Base-by-base conservation (phyloP, 2,329 filamentous ascomycete genomes). In the Sclerotinia borealis region DNA sequence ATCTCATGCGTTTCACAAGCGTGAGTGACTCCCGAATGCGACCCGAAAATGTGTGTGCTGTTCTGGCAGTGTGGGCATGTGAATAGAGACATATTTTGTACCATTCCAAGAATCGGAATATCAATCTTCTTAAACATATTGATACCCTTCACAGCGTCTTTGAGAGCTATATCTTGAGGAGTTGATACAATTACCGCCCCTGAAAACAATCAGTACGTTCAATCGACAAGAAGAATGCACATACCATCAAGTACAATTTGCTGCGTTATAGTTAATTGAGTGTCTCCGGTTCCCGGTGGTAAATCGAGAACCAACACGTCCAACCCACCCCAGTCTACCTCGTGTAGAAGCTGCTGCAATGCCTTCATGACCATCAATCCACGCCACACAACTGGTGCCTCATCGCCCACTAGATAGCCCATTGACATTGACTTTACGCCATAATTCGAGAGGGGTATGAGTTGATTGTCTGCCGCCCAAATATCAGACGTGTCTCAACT, bases 361-460 rank as follows among this genome's bases (percentile, higher is more conserved):
- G 95, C 95, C 74, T 98, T 99, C 83, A 96, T 96, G 17, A 98
- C 91, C 93, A 99, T 97, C 2, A 96, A 83, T 0, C 95, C 95
- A 59, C 95, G 86, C 95, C 95, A 99, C 37, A 95, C 93, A 19
- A 99, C 89, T 0, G 93, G 91, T 6, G 91, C 89, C 13, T 86
- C 83, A 68, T 92, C 88, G 25, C 85, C 85, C 1, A 96, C 86
- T 0, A 99, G 83, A 68, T 96, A 98, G 56, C 95, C 95, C 91
- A 99, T 98, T 0, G 93, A 97, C 95, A 99, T 99, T 61, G 92
- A 96, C 77, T 96, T 96, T 63, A 99, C 84, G 47, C 95, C 95
- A 79, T 98, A 98, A 74, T 96, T 96, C 27, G 90, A 92, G 29
- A 99, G 78, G 0, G 95, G 95, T 1, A 98, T 73, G 4, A 99